These are phyloP conservation scores for Aspergillus pseudoglaucus DNA, from an alignment of 2,329 filamentous ascomycete genomes.

Conservation along the genomic window DNA sequence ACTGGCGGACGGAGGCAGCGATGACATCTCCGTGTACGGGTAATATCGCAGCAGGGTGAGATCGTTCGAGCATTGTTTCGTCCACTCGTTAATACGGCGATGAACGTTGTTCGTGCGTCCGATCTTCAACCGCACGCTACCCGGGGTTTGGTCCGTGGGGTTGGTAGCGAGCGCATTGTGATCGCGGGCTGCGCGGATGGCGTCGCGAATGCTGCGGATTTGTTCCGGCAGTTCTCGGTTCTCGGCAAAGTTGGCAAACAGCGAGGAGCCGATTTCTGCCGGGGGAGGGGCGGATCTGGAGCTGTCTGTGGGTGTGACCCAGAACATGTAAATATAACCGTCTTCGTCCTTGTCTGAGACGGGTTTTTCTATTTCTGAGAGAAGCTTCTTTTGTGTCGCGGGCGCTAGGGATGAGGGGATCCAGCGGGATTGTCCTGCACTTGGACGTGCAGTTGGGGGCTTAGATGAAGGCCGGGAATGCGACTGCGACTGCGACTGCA, in stretches of 20 bases:
- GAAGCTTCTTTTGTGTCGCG: conserved; percentile 61
- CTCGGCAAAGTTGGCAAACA: conserved; percentile 46
- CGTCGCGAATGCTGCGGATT: conserved; percentile 29
- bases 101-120: conserved; percentile 75
- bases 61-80: conserved; percentile 82
- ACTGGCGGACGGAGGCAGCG: conserved; percentile 12
- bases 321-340: conserved; percentile 99
- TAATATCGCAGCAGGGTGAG: conserved; percentile 87
- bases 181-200: conserved; percentile 31
- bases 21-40: conserved; percentile 53
- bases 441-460: too few species aligned
- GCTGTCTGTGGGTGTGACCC: conserved; percentile 65
- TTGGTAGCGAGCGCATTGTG: conserved; percentile 25
- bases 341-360: conserved; percentile 68
- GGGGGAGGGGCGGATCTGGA: conserved; percentile 48
- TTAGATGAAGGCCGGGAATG: conserved; percentile 1
- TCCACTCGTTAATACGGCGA: conserved; percentile 86
- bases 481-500: conserved; percentile 1
- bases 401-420: conserved; percentile 65
- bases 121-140: conserved; percentile 62
- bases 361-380: conserved; percentile 69
- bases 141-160: conserved; percentile 31
- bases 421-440: conserved; percentile 47
- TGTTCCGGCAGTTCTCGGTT: conserved; percentile 12
- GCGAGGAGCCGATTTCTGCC: conserved; percentile 53